Base-by-base conservation (phyloP, 768 basidiomycete species). In the Kwoniella heveanensis region DNA sequence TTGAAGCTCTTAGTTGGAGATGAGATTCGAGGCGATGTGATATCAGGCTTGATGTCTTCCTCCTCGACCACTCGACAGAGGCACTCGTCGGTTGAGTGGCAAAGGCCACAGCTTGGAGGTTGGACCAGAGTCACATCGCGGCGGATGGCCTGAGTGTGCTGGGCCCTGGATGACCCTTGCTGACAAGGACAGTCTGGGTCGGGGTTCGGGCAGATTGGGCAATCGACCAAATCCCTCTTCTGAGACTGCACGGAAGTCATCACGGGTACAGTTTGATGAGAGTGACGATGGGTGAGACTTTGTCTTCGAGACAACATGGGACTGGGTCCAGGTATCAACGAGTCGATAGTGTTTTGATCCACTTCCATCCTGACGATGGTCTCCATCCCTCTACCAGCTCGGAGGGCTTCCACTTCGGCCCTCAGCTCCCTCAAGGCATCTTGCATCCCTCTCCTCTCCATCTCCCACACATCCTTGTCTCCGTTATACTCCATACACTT, bases 181-280 rank as follows among this genome's bases (percentile, higher is more conserved):
- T 74, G 75, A 56, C 75, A 77, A 22, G 75, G 68, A 53, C 75
- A 77, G 54, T 77, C 72, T 2, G 75, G 75, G 57, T 77, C 75
- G 13, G 75, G 75, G 46, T 77, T 67, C 7, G 75, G 75, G 49
- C 75, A 77, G 32, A 77, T 77, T 9, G 75, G 75, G 58, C 75
- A 77, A 15, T 60, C 70, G 19, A 67, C 37, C 19, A 60, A n/a
- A 48, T 60, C 50, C 22, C 29, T 51, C 32, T 47, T 50, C 25
- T 32, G 50, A 15, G 48, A 6, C 48, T 6, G 48, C 22, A 22
- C 48, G 22, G 48, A 22, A 4, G 48, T 49, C 48, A 26, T 49
- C 22, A 26, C 3, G 8, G 39, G 39, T 17, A 57, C 32, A 21
- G 13, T 46, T 15, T 52, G 56, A 32, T 47, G 64, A 1, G 53